Percentiles rank a stretch among this genome's conserved stretches.
Evolutionary conservation across 1,284 basidiomycete genomes (phyloP).

Genomic region (Coniophora puteana): DNA sequence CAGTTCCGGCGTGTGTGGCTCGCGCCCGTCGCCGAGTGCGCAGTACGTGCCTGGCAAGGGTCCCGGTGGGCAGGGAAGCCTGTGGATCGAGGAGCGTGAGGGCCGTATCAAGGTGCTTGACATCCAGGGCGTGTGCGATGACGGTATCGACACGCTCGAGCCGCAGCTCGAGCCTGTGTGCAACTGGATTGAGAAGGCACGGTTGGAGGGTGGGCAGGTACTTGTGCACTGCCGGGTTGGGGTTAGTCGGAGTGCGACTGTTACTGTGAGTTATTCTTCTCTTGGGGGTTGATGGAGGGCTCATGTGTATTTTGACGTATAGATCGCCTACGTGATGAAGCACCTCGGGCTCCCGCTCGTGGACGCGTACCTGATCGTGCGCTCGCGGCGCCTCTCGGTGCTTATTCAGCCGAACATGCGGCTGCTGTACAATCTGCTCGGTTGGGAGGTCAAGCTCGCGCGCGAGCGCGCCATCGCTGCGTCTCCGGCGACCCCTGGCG

Average conservation of each 20-base stretch:
- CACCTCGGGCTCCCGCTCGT: constrained; percentile 85
- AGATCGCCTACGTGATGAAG: constrained; percentile 98
- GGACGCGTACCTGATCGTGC: constrained; percentile 89
- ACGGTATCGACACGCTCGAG: constrained; percentile 92
- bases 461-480: constrained; percentile 64
- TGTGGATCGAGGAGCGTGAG: constrained; percentile 85
- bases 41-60: constrained; percentile 42
- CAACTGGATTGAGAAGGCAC: constrained; percentile 90
- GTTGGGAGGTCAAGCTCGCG: constrained; percentile 87
- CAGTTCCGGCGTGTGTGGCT: constrained; percentile 6
- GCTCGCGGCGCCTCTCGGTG: constrained; percentile 78
- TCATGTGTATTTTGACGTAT: too few species aligned
- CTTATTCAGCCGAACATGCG: constrained; percentile 94
- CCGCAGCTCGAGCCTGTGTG: constrained; percentile 86
- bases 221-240: constrained; percentile 97
- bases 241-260: constrained; percentile 89
- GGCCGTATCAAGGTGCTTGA: constrained; percentile 87
- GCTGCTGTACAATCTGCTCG: constrained; percentile 88
- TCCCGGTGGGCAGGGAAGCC: constrained; percentile 60
- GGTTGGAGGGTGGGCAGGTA: constrained; percentile 80
- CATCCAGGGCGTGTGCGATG: constrained; percentile 88
- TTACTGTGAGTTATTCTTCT: too few species aligned
- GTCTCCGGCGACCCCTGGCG: too few species aligned
- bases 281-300: constrained; percentile 24
- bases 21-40: constrained; percentile 25